Conservation (phyloP, 805 yeast genomes). For the Ogataea chonburiensis region DNA sequence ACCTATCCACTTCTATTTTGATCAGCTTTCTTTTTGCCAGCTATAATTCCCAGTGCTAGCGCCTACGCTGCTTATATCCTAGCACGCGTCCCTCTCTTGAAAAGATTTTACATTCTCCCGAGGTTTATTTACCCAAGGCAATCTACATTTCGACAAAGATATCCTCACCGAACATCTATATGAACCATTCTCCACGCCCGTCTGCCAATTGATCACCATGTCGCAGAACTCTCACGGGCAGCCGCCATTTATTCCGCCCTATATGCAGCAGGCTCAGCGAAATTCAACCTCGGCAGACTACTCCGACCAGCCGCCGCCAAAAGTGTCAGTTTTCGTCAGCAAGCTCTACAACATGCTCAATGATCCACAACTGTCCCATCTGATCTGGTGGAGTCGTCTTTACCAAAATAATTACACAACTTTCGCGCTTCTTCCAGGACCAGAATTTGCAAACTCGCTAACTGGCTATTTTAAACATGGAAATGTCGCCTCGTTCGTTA, state of each 20-base stretch:
- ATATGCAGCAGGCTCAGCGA: conserved; percentile 3
- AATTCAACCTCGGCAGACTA: conserved; percentile 8
- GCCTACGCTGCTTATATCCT: too few relatives aligned
- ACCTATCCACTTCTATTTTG: conserved; percentile 1
- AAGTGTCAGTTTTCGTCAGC: conserved; percentile 62
- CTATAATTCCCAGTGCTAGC: neutral
- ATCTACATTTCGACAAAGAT: too few relatives aligned
- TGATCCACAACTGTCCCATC: conserved; percentile 49
- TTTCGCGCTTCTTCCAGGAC: conserved; percentile 63
- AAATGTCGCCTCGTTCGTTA: conserved; percentile 87
- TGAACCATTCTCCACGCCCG: too few relatives aligned
- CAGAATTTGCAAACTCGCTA: conserved; percentile 58
- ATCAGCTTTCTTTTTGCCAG: neutral
- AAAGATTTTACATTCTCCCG: too few relatives aligned
- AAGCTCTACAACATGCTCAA: conserved; percentile 62
- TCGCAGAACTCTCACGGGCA: conserved; percentile 10
- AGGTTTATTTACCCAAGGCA: too few relatives aligned
- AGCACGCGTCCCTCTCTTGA: too few relatives aligned
- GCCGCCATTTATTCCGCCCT: conserved; percentile 5
- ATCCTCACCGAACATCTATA: too few relatives aligned
- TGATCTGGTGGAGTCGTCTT: conserved; percentile 64
- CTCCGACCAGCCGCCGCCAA: conserved; percentile 22
- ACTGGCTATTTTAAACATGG: conserved; percentile 90
- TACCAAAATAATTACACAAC: conserved; percentile 46
- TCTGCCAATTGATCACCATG: conserved; percentile 2